Evolutionary conservation across 257 asterid genomes (phyloP), one percentile per base, ranked within the genome.

Genomic region (Agastache rugosa): DNA sequence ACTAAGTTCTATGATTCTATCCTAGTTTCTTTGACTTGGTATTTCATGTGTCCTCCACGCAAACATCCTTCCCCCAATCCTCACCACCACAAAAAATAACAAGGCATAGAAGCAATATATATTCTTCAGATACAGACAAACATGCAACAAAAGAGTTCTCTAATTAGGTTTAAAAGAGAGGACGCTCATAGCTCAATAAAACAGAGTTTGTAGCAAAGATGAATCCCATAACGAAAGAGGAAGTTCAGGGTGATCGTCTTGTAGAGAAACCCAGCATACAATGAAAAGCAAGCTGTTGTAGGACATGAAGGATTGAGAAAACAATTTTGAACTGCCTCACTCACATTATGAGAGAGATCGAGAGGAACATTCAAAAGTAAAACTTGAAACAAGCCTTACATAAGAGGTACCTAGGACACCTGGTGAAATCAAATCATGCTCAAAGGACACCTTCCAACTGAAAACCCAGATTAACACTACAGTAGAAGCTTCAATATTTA

Each of bases 291-390:
- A n/a, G 39, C 16, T 12, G 3, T 55, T 37, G 8, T 35, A 16
- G 42, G 25, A 35, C 53, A 48, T 50, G 48, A 25, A 34, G 58
- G 47, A 67, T 16, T 54, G 72, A 48, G 44, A 39, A 54, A 53
- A 54, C 41, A 11, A 34, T 37, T 39, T 16, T 55, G 60, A 29
- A 9, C 22, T 9, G 42, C 42, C 2, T 19, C 61, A 19, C 14
- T 16, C 56, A 50, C 56, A n/a, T 16, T 50, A 6, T 4, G 23
- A 50, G 56, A 54, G 9, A 20, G 61, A 54, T 16, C 4, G 6
- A 54, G 60, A 16, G 29, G 12, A 19, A 53, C 58, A 19, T 6
- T 7, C 19, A 41, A 27, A 55, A 11, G 63, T 47, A 72, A 20
- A 73, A 71, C 67, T 5, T 48, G n/a, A n/a, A 16, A 48, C 69